Conservation (phyloP, 164 flowering plant species). For the Macadamia tetraphylla region DNA sequence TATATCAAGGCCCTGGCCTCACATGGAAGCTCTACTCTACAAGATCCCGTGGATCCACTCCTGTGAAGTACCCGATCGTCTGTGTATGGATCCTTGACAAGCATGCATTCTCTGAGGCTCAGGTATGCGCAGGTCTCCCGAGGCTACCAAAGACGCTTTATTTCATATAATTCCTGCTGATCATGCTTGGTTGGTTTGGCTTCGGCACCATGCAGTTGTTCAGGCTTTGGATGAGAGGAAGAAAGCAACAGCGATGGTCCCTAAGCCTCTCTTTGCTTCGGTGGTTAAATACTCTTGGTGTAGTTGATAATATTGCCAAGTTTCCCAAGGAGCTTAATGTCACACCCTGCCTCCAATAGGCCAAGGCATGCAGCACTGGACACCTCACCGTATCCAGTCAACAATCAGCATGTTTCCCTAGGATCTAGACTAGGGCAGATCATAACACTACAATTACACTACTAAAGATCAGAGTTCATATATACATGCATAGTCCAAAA, state of each 20-base stretch:
- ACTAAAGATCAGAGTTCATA: no score
- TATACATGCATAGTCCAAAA: no score
- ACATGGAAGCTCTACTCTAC: slow-evolving; percentile 92
- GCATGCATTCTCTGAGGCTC: slow-evolving; percentile 59
- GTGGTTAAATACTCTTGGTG: slow-evolving; percentile 75
- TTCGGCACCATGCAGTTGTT: slow-evolving; percentile 93
- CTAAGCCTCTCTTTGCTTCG: slow-evolving; percentile 91
- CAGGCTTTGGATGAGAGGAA: slow-evolving; percentile 93
- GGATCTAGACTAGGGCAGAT: no score
- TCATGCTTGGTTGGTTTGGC: slow-evolving; percentile 65
- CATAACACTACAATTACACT: no score
- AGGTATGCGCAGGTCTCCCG: slow-evolving; percentile 67
- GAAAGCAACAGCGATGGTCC: slow-evolving; percentile 95
- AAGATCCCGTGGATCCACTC: slow-evolving; percentile 47
- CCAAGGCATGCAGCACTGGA: no score
- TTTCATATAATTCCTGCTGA: slow-evolving; percentile 73
- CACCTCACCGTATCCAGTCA: no score
- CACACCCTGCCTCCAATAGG: not conserved
- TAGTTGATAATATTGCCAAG: slow-evolving; percentile 51
- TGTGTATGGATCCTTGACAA: slow-evolving; percentile 95
- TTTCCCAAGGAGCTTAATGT: slow-evolving; percentile 88
- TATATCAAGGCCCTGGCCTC: slow-evolving; percentile 87
- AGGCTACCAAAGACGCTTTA: slow-evolving; percentile 78
- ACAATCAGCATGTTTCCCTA: no score
- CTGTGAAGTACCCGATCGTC: slow-evolving; percentile 68